phyloP scores from a whole-genome alignment of 768 basidiomycete species.

The Chalciporus piperatus region DNA sequence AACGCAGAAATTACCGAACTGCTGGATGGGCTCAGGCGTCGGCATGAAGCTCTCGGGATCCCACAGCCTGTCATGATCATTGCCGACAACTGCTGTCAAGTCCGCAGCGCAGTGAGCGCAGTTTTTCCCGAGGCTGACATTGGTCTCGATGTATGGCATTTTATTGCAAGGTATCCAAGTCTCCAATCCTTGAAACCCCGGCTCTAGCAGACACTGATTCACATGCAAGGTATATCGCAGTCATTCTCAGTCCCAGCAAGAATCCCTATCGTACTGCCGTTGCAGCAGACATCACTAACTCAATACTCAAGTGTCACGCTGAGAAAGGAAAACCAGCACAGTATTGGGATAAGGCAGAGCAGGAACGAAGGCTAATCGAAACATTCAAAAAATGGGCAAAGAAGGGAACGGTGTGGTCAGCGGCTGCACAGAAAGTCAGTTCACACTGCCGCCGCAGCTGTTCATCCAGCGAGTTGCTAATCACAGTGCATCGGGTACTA shows the following conservation, averaged over 20 bases:
- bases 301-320: constrained; percentile 9
- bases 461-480: too few species aligned
- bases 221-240: constrained; percentile 8
- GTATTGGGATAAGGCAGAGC: constrained; percentile 16
- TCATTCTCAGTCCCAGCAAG: constrained; percentile 3
- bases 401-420: constrained; percentile 13
- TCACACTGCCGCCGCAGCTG: too few species aligned
- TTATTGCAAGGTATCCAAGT: constrained; percentile 14
- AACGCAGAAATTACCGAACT: constrained; percentile 14
- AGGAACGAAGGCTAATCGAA: constrained; percentile 7
- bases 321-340: constrained; percentile 3
- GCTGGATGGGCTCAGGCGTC: constrained; percentile 8
- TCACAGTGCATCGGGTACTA: too few species aligned
- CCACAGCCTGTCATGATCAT: constrained; percentile 10
- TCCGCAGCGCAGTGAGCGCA: constrained; percentile 1
- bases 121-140: not conserved
- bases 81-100: constrained; percentile 21
- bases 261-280: constrained; percentile 6
- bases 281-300: constrained; percentile 4
- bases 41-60: constrained; percentile 1
- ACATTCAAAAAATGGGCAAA: constrained; percentile 13
- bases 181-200: too few species aligned
- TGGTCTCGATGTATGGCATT: constrained; percentile 16
- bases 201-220: too few species aligned
- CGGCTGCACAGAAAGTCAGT: constrained; percentile 15